Conservation (phyloP, 2,329 filamentous ascomycete species). For the Hymenoscyphus scutula region DNA sequence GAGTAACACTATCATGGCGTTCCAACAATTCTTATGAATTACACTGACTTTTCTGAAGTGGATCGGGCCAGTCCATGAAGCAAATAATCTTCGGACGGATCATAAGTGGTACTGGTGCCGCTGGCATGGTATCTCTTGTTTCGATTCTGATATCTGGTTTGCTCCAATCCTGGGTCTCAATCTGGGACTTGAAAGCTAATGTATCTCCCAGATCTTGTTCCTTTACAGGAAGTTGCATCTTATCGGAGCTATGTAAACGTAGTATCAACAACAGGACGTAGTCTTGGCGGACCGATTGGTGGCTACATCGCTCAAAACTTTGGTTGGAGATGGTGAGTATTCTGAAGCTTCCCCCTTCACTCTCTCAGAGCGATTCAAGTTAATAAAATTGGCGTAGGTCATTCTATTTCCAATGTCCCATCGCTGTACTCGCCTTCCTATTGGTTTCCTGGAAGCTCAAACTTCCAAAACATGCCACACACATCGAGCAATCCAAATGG, state of each 20-base stretch:
- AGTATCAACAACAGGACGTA: constrained; percentile 49
- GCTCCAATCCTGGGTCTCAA: too few relatives aligned
- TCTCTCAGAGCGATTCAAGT: neutral
- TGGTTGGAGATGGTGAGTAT: constrained; percentile 53
- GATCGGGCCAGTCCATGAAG: constrained; percentile 46
- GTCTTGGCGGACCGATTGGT: constrained; percentile 51
- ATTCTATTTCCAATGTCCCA: constrained; percentile 54
- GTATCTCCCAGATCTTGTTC: constrained; percentile 44
- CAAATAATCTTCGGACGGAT: constrained; percentile 51
- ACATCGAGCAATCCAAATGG: constrained; percentile 9
- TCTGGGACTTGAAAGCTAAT: too few relatives aligned
- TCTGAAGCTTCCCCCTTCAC: neutral
- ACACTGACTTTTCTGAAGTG: constrained; percentile 39
- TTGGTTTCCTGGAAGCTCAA: constrained; percentile 41
- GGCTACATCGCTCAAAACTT: constrained; percentile 51
- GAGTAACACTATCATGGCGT: constrained; percentile 27
- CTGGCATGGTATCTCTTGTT: constrained; percentile 50
- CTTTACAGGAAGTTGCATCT: constrained; percentile 50
- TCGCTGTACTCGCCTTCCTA: constrained; percentile 48
- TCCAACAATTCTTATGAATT: neutral
- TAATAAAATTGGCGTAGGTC: constrained; percentile 37
- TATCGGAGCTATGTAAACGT: constrained; percentile 56
- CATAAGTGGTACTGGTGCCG: constrained; percentile 51
- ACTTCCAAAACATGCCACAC: constrained; percentile 2
- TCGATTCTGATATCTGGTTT: constrained; percentile 52